Base-by-base conservation (phyloP, 805 yeast species). In the Kodamaea sagamina region DNA sequence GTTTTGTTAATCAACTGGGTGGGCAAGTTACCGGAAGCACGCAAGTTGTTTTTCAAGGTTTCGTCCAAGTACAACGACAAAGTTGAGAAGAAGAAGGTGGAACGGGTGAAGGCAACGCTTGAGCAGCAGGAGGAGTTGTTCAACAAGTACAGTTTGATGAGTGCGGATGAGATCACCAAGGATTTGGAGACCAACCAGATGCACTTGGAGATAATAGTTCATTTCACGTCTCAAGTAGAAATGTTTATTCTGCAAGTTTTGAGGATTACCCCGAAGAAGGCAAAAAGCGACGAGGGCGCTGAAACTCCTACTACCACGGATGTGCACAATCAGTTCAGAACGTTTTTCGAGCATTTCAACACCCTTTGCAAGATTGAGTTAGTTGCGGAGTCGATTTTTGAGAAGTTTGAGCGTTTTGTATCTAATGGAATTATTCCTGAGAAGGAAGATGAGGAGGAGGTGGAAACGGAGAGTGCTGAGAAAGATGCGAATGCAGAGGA, bases 1-100 rank as follows among this genome's bases (percentile, higher is more conserved):
- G 72, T 79, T 6, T 63, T 84, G 26, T 61, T 84, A 38, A 71
- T 84, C 48, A 77, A 75, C 43, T 83, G 88, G 87, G 76, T 84
- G 26, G 82, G 84, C 4, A 66, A 58, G 44, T 43, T 81, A 0
- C 82, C 84, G 0, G 86, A 80, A 41, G 89, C 89, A 0, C 70
- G 82, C 47, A 75, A 72, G 32, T 53, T 84, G 4, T 83, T 77
- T 50, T 79, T 79, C 51, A 51, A 52, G 44, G 43, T 57, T 25
- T 59, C 29, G 11, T 48, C 53, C 28, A 48, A 42, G 25, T 43
- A 47, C 27, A 47, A 43, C 16, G 46, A 39, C 11, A 32, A 35
- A n/a, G 35, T 32, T 24, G 40, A 40, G 6, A 40, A 50, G 39
- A 40, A 31, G 31, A 16, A 32, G 24, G 43, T 15, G 36, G 24